Evolutionary conservation across 164 flowering plant genomes (phyloP), one percentile per base, ranked within the genome.

Genomic region (Tinospora cordifolia): DNA sequence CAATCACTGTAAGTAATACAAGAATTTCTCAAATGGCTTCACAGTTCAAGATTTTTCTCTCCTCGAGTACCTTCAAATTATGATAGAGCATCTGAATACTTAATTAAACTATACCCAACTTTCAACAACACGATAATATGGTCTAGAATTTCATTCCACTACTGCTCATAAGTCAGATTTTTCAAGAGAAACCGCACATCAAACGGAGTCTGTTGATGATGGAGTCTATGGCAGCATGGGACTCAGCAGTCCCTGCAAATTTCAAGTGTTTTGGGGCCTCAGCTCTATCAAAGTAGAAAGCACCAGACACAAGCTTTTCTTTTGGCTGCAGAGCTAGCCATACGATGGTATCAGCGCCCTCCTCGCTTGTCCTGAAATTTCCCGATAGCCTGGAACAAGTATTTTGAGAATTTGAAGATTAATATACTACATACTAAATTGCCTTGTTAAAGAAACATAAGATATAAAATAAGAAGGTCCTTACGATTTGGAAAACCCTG

Each of bases 251-350:
- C 39, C 83, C 93, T 34, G 90, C 81, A 75, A 88, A 79, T 17
- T 66, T 74, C 75, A 91, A 78, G 83, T 91, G 94, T 68, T 91
- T 91, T 4, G 96, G 83, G 3, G 89, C 96, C 78, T 87, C 87
- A 8, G 90, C 90, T 75, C 98, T 87, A 72, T 91, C 97, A 66
- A 93, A 93, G 75, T 91, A 93, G 54, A 93, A 89, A 25, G 84
- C 84, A 73, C 98, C 97, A 0, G 96, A 77, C 3, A 65, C 85
- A 76, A 93, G 62, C 40, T 84, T 88, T 70, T 91, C 91, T 75
- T 87, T 88, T 3, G 97, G 96, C 77, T 87, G 97, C 74, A 87
- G 77, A 71, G 97, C 96, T 74, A 93, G 71, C 98, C 98, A 93
- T 27, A 91, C 67, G 21, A 91, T 63, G 0, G 96, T 93, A 75